Base-by-base conservation (phyloP, 1,284 basidiomycete species). In the Laetiporus sulphureus region DNA sequence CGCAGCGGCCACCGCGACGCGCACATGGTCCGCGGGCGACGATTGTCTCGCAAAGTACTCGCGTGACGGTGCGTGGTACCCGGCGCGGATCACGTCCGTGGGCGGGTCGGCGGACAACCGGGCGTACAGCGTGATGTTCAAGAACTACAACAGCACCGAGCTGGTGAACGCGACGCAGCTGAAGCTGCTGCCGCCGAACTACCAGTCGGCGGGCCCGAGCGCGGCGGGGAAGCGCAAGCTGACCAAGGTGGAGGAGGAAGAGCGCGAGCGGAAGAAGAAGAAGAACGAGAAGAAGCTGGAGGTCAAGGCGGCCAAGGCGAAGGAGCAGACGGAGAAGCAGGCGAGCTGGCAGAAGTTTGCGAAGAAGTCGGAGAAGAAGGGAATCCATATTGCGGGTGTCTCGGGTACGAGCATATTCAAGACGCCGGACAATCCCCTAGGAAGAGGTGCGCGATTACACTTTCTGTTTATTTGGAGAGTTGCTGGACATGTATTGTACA, bases 311-410 rank as follows among this genome's bases (percentile, higher is more conserved):
- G 79, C 81, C 15, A 95, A 95, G 65, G 83, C 91, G 7, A 89
- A 91, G 60, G 92, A 95, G 58, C 91, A 94, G 64, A 76, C 73
- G 38, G 75, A 77, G 46, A 95, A 95, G 68, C 91, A 97, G 69
- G 79, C 78, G 50, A 84, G 83, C 16, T 99, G 95, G 95, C 91
- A 97, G 67, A 93, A 91, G 68, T 99, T 99, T 71, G 89, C 94
- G 10, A 95, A 94, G 69, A 97, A 96, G 69, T 83, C 87, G 24
- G 84, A 90, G 60, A 94, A 91, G 76, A 98, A 98, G 69, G 93
- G 93, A 6, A 83, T 93, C 27, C 85, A 83, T 65, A 89, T 88
- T 53, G 89, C 80, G 46, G 91, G 90, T 46, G 75, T 91, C 20
- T 70, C 88, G 41, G 92, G 92, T 31, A 91, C 85, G 56, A 92